These are phyloP conservation scores for Prototheca stagnorum DNA, from an alignment of 163 green algal species.

Conservation along the genomic window DNA sequence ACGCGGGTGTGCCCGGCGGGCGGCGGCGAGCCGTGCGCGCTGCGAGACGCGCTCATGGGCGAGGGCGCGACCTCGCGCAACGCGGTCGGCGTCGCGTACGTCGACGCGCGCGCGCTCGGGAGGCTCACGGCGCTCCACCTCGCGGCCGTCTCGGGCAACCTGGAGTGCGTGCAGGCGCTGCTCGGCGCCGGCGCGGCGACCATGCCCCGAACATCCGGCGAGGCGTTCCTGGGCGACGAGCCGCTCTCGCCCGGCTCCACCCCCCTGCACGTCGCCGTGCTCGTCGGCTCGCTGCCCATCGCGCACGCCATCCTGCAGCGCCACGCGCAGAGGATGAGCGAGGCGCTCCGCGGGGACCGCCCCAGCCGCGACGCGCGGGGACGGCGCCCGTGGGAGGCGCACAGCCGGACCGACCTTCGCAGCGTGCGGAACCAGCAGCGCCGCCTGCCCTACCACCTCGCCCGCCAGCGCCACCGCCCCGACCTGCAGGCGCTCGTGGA, in stretches of 20 bases:
- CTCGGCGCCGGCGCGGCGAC: conserved; percentile 27
- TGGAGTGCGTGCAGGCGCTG: conserved; percentile 27
- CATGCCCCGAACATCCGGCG: conserved; percentile 25
- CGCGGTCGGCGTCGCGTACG: conserved; percentile 18
- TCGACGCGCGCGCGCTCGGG: conserved; percentile 34
- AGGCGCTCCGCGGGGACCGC: conserved; percentile 3
- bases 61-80: too few relatives aligned
- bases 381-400: conserved; percentile 31
- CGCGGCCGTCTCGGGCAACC: conserved; percentile 20
- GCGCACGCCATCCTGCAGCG: conserved; percentile 33
- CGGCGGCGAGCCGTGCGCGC: background rate
- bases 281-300: conserved; percentile 22
- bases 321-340: conserved; percentile 19
- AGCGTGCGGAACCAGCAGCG: conserved; percentile 13
- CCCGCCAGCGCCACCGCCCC: conserved; percentile 17
- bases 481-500: conserved; percentile 20
- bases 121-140: conserved; percentile 39
- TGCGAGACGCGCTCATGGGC: conserved; percentile 21
- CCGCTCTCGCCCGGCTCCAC: conserved; percentile 28
- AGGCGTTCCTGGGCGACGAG: conserved; percentile 22
- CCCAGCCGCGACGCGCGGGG: conserved; percentile 10
- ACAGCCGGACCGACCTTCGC: conserved; percentile 36
- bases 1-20: background rate
- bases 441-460: conserved; percentile 39
- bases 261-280: conserved; percentile 35